Base-by-base conservation (phyloP, 352 stramenopile genomes). In the Globisporangium okanoganense region DNA sequence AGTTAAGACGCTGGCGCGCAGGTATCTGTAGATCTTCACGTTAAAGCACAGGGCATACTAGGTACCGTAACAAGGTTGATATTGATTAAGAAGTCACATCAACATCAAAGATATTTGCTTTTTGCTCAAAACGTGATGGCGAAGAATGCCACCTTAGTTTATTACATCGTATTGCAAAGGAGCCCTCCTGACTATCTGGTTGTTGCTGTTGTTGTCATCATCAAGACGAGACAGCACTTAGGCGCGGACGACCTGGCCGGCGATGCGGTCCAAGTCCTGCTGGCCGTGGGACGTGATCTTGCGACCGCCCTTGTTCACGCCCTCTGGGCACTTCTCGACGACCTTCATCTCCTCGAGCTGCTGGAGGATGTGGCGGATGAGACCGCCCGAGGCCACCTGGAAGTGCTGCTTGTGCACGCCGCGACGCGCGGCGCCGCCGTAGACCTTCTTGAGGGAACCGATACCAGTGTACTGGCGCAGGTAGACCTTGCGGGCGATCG, bases 271-370 rank as follows among this genome's bases (percentile, higher is more conserved):
- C 63, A 99, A 82, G 89, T 99, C 97, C 80, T 99, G 96, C 83
- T 99, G 97, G 79, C 97, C 97, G 71, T 98, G 96, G 67, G 88
- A 92, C 43, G 95, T 96, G 72, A 99, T 97, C 72, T 87, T 85
- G 63, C 97, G 91, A 66, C 97, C 97, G 61, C 95, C 96, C 71
- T 97, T 97, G 72, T 96, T 95, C 36, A 93, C 84, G 63, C 85
- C 85, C 66, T 93, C 85, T 14, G 79, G 66, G 66, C 88, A 93
- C 80, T 98, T 98, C 72, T 99, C 97, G 31, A 98, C 87, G 66
- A 99, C 95, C 84, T 99, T 98, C 84, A 98, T 99, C 72, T 98
- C 92, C 82, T 99, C 94, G 31, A 99, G 84, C 76, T 99, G 95
- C 61, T 98, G 86, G 48, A 99, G 84, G 61, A 99, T 98, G 73